A percentile compares a stretch with the other conserved stretches of the same genome.
These are phyloP conservation scores for Dactylellina cionopaga DNA, from an alignment of 2,329 filamentous ascomycete species.

Conservation along the genomic window DNA sequence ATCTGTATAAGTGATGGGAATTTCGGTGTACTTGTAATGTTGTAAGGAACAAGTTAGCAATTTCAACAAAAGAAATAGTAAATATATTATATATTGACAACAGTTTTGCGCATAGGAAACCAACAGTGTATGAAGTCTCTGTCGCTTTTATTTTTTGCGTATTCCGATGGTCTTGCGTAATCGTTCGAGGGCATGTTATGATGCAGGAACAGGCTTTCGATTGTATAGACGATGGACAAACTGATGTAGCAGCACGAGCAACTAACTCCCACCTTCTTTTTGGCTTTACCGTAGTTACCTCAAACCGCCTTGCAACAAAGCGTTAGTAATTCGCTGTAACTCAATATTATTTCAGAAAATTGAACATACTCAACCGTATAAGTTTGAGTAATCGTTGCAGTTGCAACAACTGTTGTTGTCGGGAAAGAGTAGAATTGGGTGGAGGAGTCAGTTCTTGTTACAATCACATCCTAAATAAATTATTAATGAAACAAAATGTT, in stretches of 20 bases:
- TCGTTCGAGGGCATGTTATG: constrained; percentile 4
- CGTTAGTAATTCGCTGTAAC: too few relatives aligned
- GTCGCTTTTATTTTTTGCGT: constrained; percentile 4
- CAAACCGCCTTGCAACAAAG: too few relatives aligned
- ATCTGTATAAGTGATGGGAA: background rate
- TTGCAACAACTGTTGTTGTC: background rate
- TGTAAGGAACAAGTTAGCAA: too few relatives aligned
- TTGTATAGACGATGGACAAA: constrained; percentile 21
- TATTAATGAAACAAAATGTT: background rate
- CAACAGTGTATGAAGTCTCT: background rate
- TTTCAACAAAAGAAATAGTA: too few relatives aligned
- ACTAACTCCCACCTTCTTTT: too few relatives aligned
- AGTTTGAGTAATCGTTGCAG: background rate
- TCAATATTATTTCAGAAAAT: too few relatives aligned
- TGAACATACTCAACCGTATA: background rate
- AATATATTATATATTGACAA: too few relatives aligned
- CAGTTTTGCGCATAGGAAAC: too few relatives aligned
- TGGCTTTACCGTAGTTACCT: too few relatives aligned
- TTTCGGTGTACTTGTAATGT: background rate
- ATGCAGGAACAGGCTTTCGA: constrained; percentile 36
- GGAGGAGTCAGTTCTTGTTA: background rate
- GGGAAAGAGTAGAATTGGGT: background rate
- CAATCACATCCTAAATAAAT: background rate
- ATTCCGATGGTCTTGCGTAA: constrained; percentile 20
- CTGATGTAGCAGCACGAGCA: constrained; percentile 15